phyloP scores from a whole-genome alignment of 2,329 filamentous ascomycete species.

The Fonsecaea multimorphosa region DNA sequence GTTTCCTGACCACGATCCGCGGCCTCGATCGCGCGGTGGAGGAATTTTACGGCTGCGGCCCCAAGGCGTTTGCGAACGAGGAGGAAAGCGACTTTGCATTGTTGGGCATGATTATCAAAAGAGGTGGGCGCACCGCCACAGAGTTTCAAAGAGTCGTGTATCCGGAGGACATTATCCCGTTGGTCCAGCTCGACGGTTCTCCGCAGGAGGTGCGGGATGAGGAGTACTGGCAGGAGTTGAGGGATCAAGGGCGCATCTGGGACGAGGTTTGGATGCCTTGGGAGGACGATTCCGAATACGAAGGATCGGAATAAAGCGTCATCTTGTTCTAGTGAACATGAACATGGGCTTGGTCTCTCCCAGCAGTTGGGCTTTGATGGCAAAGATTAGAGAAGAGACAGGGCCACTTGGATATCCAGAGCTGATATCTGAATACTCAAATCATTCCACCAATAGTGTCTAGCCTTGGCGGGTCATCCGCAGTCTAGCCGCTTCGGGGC shows the following conservation, averaged over 20 bases:
- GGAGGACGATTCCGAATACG: no score
- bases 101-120: constrained; percentile 1
- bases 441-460: constrained; percentile 18
- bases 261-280: constrained; percentile 12
- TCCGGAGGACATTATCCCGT: constrained; percentile 28
- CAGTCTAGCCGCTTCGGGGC: constrained; percentile 22
- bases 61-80: neutral
- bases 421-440: no score
- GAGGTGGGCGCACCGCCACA: constrained; percentile 8
- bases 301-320: no score
- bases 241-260: constrained; percentile 25
- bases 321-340: no score
- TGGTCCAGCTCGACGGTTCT: neutral
- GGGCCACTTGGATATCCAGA: neutral
- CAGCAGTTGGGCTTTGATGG: neutral
- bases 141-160: constrained; percentile 19
- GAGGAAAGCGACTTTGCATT: constrained; percentile 10
- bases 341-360: no score
- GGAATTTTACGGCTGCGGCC: neutral
- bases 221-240: constrained; percentile 25
- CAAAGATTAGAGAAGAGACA: neutral
- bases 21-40: constrained; percentile 20
- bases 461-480: constrained; percentile 23
- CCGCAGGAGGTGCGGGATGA: constrained; percentile 5
- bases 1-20: constrained; percentile 22